Conservation (phyloP, 1,284 basidiomycete genomes). For the Trichosporon coremiiforme region DNA sequence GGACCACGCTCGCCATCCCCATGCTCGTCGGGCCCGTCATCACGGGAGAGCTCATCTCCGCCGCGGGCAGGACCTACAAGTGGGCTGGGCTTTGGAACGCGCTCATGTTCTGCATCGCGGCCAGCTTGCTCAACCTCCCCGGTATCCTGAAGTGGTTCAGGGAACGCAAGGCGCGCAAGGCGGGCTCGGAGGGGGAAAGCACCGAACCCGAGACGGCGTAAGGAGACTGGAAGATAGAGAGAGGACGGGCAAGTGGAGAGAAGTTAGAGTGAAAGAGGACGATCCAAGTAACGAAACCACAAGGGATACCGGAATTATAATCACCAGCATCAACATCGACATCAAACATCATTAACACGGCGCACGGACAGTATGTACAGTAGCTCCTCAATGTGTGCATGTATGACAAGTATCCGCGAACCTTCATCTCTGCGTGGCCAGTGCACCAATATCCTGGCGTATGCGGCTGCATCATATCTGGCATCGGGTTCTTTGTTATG, state of each 20-base stretch:
- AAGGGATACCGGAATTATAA: background rate
- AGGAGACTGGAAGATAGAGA: background rate
- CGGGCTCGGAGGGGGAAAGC: background rate
- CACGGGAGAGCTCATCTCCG: constrained; percentile 37
- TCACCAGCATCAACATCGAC: background rate
- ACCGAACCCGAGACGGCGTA: background rate
- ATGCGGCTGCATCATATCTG: too few relatives aligned
- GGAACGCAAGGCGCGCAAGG: background rate
- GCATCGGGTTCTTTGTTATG: too few relatives aligned
- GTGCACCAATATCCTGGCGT: too few relatives aligned
- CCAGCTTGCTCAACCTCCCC: background rate
- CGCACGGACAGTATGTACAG: background rate
- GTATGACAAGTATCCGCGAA: background rate
- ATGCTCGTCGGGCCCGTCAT: constrained; percentile 49
- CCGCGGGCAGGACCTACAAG: constrained; percentile 21
- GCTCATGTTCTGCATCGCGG: background rate
- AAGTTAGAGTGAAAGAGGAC: background rate
- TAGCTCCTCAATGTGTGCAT: background rate
- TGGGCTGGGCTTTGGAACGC: constrained; percentile 19
- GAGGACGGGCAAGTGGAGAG: background rate
- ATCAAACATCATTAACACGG: background rate
- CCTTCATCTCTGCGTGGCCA: too few relatives aligned
- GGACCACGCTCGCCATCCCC: constrained; percentile 41
- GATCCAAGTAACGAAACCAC: background rate
- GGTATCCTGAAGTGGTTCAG: background rate